Conservation (phyloP, 75 land plant species). For the Selaginella tamariscina region DNA sequence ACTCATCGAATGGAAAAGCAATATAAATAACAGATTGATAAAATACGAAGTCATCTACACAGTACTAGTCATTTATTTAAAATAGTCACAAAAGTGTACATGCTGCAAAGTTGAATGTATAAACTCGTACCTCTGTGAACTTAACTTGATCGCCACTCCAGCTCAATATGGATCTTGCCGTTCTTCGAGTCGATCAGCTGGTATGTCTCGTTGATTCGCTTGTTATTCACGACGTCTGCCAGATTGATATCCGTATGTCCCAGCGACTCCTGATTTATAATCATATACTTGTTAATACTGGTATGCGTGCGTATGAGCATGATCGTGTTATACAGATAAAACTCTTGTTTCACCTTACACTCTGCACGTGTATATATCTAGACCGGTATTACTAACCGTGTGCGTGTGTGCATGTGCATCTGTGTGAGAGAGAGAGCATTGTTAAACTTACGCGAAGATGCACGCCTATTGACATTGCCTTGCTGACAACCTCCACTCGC, state of each 20-base stretch:
- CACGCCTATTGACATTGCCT: constrained; percentile 28
- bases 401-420: no score
- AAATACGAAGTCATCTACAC: no score
- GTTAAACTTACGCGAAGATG: constrained; percentile 36
- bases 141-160: constrained; percentile 58
- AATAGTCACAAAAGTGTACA: no score
- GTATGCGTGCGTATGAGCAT: no score
- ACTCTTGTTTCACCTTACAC: no score
- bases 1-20: no score
- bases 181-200: constrained; percentile 74
- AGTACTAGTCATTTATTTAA: no score
- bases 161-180: constrained; percentile 53
- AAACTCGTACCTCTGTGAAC: background rate
- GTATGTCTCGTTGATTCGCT: constrained; percentile 58
- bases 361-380: background rate
- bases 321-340: no score
- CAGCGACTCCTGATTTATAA: constrained; percentile 40
- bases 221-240: constrained; percentile 53
- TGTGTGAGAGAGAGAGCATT: no score
- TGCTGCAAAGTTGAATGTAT: no score
- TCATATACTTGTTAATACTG: background rate
- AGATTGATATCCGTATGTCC: constrained; percentile 52
- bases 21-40: no score
- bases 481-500: constrained; percentile 62
- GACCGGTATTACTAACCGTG: no score